phyloP scores from a whole-genome alignment of 192 early-diverging fungal species.

The Backusella macrospora region DNA sequence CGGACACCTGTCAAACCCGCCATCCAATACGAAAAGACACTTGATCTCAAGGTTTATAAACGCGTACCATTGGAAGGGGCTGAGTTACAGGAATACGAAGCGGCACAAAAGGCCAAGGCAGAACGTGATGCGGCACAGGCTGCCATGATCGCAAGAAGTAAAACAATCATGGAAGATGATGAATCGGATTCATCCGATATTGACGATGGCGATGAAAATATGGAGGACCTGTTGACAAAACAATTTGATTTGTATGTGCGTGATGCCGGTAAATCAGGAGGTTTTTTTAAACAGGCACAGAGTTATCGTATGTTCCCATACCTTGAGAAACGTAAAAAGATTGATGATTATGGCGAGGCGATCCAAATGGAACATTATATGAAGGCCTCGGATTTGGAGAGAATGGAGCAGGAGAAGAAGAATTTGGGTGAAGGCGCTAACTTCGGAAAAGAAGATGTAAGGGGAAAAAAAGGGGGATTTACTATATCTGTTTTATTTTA shows the following conservation, averaged over 20 bases:
- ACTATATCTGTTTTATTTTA: conserved; percentile 46
- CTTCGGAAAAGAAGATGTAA: conserved; percentile 34
- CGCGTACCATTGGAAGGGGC: conserved; percentile 84
- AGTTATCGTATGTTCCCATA: conserved; percentile 90
- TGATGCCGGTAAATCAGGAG: conserved; percentile 71
- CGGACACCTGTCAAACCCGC: conserved; percentile 37
- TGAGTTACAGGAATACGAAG: conserved; percentile 76
- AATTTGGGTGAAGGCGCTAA: conserved; percentile 33
- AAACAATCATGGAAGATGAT: conserved; percentile 80
- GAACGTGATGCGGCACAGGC: conserved; percentile 80
- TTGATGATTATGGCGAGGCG: conserved; percentile 81
- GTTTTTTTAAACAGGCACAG: conserved; percentile 78
- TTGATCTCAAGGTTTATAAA: conserved; percentile 49
- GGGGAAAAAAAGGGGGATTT: not conserved
- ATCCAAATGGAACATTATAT: conserved; percentile 40
- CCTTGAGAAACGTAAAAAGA: conserved; percentile 75
- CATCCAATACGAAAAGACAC: conserved; percentile 27
- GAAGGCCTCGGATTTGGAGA: conserved; percentile 49
- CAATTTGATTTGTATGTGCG: conserved; percentile 87
- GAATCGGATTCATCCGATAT: conserved; percentile 61
- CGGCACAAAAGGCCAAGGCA: conserved; percentile 59
- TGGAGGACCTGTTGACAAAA: conserved; percentile 49
- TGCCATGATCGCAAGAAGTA: conserved; percentile 60
- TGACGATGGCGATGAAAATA: conserved; percentile 57
- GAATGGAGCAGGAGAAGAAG: conserved; percentile 54